These are phyloP conservation scores for Bruguiera sexangula DNA, from an alignment of 345 rosid genomes.

Conservation along the genomic window DNA sequence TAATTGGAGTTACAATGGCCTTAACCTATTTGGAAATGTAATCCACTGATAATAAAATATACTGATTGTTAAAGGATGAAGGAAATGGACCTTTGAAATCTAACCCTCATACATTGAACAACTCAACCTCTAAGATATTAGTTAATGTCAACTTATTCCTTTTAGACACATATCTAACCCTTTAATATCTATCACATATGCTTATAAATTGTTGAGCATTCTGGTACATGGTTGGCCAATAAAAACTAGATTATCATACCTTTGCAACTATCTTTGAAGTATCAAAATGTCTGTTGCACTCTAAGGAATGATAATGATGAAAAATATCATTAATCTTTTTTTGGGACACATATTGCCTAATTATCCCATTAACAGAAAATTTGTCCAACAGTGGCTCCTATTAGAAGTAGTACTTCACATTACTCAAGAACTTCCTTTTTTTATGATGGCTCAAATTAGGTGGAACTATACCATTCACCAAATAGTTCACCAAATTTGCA, in stretches of 20 bases:
- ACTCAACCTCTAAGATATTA: neutral
- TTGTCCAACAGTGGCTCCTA: neutral
- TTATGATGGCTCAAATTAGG: neutral
- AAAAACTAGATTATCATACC: neutral
- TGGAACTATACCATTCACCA: neutral
- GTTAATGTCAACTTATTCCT: neutral
- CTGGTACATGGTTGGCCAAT: neutral
- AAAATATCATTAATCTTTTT: neutral
- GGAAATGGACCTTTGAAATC: neutral
- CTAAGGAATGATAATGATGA: neutral
- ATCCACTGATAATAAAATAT: neutral
- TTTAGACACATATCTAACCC: neutral
- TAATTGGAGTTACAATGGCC: neutral
- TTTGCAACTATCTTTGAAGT: neutral
- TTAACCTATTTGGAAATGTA: neutral
- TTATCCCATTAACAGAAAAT: neutral
- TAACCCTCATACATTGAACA: neutral
- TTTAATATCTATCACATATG: neutral
- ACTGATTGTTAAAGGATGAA: neutral
- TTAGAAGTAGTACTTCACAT: neutral
- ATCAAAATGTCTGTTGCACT: no score
- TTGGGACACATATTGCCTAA: neutral
- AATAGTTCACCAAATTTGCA: neutral
- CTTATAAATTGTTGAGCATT: neutral
- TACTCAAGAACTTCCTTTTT: neutral